Percentiles rank a stretch among this genome's conserved stretches.
Conservation (phyloP, 2,329 filamentous ascomycete species). For the Teratosphaeria destructans region DNA sequence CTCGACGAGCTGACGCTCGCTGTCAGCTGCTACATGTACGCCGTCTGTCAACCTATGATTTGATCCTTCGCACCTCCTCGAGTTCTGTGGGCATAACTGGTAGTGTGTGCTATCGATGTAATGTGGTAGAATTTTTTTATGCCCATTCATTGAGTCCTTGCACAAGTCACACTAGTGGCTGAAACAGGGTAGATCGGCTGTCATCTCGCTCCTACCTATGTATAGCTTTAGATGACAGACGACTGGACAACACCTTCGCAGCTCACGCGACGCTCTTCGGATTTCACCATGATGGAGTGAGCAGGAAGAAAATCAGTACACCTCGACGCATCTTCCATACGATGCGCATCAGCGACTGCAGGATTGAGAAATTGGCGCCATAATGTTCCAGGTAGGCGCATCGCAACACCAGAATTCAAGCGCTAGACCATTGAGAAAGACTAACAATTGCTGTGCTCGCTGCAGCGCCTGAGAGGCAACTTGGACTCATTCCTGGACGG, state of each 20-base stretch:
- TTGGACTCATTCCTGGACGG: conserved; percentile 27
- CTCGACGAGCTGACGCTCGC: conserved; percentile 61
- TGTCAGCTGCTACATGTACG: conserved; percentile 8
- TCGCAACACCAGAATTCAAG: background rate
- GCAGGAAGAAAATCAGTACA: background rate
- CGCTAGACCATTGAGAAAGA: background rate
- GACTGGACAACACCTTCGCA: background rate
- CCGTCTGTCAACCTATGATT: background rate
- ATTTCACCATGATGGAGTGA: background rate
- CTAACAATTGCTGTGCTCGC: background rate
- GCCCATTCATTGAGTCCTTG: background rate
- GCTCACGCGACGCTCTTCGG: background rate
- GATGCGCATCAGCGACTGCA: conserved; percentile 1
- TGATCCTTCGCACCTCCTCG: conserved; percentile 32
- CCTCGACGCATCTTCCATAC: background rate
- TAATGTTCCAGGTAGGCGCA: conserved; percentile 13
- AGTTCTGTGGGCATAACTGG: conserved; percentile 40
- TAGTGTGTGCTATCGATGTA: background rate
- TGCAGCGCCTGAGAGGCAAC: conserved; percentile 25
- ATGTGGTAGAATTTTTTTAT: background rate
- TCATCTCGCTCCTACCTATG: background rate
- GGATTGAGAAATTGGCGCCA: conserved; percentile 10
- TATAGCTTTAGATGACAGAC: background rate
- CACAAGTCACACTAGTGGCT: background rate
- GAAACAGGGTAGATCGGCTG: background rate